Evolutionary conservation across 371 early-diverging fungal species (phyloP).

Genomic region (Mucor indicus): DNA sequence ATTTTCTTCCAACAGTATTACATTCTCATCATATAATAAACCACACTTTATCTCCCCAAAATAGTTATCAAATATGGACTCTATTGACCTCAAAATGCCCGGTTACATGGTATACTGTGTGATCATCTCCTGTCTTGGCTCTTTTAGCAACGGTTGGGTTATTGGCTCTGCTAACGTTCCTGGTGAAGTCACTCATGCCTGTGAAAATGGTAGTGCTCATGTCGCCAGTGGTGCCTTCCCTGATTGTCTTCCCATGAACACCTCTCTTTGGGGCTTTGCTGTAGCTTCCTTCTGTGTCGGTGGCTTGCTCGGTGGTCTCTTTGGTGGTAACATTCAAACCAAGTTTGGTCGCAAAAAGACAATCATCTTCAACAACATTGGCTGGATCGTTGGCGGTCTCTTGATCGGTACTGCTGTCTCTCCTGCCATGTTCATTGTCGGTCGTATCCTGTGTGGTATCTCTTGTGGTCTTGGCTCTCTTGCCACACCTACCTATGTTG

Average conservation of each 20-base stretch:
- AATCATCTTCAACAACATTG: constrained; percentile 58
- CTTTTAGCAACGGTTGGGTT: constrained; percentile 44
- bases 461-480: constrained; percentile 79
- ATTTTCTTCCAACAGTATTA: no score
- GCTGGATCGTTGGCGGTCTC: constrained; percentile 64
- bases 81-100: constrained; percentile 29
- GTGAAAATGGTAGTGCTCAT: constrained; percentile 16
- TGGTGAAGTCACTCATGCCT: constrained; percentile 27
- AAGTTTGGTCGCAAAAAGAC: constrained; percentile 64
- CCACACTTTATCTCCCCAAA: no score
- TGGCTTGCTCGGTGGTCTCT: constrained; percentile 68
- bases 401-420: constrained; percentile 53
- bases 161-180: constrained; percentile 52
- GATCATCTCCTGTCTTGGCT: constrained; percentile 34
- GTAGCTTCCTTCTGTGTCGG: constrained; percentile 68
- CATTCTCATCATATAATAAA: no score
- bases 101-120: constrained; percentile 42
- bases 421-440: constrained; percentile 64
- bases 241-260: constrained; percentile 31
- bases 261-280: constrained; percentile 50
- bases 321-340: constrained; percentile 55
- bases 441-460: constrained; percentile 78
- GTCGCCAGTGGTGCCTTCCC: constrained; percentile 10
- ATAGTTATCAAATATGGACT: no score
- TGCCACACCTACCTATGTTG: constrained; percentile 77